Conservation (phyloP, 2,329 filamentous ascomycete species). For the Fusarium goolgardi region DNA sequence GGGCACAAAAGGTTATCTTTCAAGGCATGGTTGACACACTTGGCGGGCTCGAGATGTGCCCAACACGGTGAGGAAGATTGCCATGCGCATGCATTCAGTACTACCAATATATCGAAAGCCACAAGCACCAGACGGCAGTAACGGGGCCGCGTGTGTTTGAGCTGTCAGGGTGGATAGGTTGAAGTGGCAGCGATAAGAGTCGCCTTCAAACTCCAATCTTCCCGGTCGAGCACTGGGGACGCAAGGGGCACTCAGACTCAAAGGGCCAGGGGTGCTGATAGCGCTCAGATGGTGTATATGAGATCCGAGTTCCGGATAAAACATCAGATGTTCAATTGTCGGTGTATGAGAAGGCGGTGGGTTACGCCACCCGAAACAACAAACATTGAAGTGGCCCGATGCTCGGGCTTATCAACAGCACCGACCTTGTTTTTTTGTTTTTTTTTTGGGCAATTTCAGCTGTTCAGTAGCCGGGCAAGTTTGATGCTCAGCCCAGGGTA, state of each 20-base stretch:
- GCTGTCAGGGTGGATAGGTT: not conserved
- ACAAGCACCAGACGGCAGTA: not conserved
- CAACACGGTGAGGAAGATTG: not conserved
- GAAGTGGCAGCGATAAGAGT: conserved; percentile 43
- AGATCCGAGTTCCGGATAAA: conserved; percentile 8
- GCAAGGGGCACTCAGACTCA: conserved; percentile 14
- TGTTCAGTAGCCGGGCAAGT: conserved; percentile 12
- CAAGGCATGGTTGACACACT: not conserved
- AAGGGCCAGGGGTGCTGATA: conserved; percentile 11
- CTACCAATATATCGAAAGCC: not conserved
- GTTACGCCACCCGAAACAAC: conserved; percentile 8
- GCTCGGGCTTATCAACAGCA: not conserved
- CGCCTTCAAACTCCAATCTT: not conserved
- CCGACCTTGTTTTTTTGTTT: not conserved
- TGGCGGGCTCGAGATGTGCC: not conserved
- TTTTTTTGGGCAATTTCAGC: not conserved
- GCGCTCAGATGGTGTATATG: conserved; percentile 11
- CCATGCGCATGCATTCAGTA: not conserved
- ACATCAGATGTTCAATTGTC: conserved; percentile 21
- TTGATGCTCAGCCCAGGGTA: not conserved
- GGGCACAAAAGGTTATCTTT: not conserved
- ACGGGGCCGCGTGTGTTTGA: not conserved
- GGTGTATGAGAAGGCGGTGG: conserved; percentile 27
- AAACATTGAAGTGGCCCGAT: conserved; percentile 6
- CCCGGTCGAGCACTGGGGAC: not conserved